Percentiles rank a stretch among this genome's conserved stretches.
These are phyloP conservation scores for Globisporangium ultimum DNA, from an alignment of 352 stramenopile genomes.

Conservation along the genomic window DNA sequence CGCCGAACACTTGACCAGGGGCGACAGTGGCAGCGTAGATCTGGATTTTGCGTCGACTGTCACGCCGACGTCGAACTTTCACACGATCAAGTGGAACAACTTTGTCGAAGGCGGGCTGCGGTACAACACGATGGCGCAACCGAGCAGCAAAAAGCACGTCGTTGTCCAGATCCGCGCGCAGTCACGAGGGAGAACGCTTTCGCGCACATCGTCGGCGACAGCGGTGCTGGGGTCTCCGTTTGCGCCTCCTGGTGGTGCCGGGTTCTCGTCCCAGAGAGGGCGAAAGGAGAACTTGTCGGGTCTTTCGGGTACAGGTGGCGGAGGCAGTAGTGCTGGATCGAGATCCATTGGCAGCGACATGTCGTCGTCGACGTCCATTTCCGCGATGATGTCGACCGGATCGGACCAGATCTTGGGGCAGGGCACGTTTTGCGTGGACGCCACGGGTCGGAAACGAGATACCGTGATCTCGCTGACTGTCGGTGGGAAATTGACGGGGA, in stretches of 20 bases:
- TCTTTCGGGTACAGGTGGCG: not conserved
- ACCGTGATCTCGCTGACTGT: conserved; percentile 58
- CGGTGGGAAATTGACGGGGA: conserved; percentile 54
- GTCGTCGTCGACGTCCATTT: not conserved
- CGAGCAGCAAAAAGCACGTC: conserved; percentile 60
- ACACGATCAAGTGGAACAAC: conserved; percentile 64
- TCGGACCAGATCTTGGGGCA: conserved; percentile 57
- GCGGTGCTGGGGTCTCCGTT: conserved; percentile 10
- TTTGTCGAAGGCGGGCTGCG: conserved; percentile 65
- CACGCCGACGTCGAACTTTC: conserved; percentile 69
- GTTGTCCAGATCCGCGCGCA: conserved; percentile 43
- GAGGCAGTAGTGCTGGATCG: not conserved
- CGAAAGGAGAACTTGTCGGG: not conserved
- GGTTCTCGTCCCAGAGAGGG: not conserved
- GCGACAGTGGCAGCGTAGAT: conserved; percentile 16
- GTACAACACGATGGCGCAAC: conserved; percentile 52
- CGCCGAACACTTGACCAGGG: conserved; percentile 68
- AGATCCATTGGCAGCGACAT: not conserved
- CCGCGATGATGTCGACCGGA: conserved; percentile 3
- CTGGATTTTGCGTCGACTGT: conserved; percentile 38
- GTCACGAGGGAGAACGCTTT: conserved; percentile 25
- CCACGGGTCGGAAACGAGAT: conserved; percentile 41
- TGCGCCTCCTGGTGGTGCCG: not conserved
- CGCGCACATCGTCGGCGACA: conserved; percentile 19
- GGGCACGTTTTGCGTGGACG: conserved; percentile 64